Base-by-base conservation (phyloP, 179 eudicot species). In the Spergularia azorica region DNA sequence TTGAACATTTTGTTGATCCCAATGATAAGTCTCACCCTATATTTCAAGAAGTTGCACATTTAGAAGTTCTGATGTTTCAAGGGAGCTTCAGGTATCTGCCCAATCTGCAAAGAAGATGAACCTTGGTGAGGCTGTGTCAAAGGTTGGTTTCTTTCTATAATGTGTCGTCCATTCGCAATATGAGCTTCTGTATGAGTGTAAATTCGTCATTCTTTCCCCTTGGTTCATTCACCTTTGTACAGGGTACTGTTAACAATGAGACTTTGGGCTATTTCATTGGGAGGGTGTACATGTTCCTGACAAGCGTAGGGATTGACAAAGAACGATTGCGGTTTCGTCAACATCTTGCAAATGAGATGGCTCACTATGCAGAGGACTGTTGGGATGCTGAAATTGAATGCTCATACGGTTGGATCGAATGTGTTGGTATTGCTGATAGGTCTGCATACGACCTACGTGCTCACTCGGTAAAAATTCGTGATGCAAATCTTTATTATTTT, bases 381-480 rank as follows among this genome's bases (percentile, higher is more conserved):
- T 95, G 98, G 98, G 97, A 93, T 87, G 98, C 98, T 70, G 98
- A 95, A 81, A 95, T 95, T 79, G 98, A 95, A 79, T 89, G 93
- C 83, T 91, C 97, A 70, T 88, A 87, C 84, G 98, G 98, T n/a
- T 95, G 98, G 98, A 93, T 93, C 56, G 98, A 95, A 72, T 95
- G 97, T 84, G 98, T 95, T 83, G 98, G 98, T 69, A 95, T 95
- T 76, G 98, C 98, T 71, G 98, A 93, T 84, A 88, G 98, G 80
- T 93, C 98, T 71, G 98, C 98, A 70, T 93, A 76, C 79, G 98
- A 95, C 39, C 39, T 36, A 36, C 39, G 2, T 36, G 39, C 39
- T 2, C 39, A 36, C 39, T 36, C 39, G 4, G 39, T 36, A 36
- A 36, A 2, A 26, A 26, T 26, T 26, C 32, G 39, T 67, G 38